These are phyloP conservation scores for Trifolium dubium DNA, from an alignment of 306 rosid genomes.

Conservation along the genomic window DNA sequence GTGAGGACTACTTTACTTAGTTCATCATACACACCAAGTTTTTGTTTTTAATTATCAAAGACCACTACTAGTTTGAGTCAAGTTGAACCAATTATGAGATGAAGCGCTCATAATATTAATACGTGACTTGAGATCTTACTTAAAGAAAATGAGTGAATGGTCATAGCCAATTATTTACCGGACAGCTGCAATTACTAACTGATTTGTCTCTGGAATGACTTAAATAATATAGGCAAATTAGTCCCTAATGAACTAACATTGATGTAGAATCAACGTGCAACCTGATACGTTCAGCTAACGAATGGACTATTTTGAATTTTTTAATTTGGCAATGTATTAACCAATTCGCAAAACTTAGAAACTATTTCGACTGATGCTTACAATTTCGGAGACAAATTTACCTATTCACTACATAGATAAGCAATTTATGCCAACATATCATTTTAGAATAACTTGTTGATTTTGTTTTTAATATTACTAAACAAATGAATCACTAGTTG, in stretches of 20 bases:
- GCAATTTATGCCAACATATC: background rate
- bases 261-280: no score
- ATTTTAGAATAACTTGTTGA: constrained; percentile 15
- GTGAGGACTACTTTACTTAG: background rate
- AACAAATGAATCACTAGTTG: constrained; percentile 31
- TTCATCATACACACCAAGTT: background rate
- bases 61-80: background rate
- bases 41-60: background rate
- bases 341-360: no score
- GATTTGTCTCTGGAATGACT: no score
- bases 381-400: background rate
- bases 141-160: no score
- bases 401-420: background rate
- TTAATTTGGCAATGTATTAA: no score
- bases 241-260: no score
- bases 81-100: background rate
- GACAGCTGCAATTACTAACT: no score
- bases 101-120: background rate
- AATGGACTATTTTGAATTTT: no score
- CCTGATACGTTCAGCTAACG: no score
- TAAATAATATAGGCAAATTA: no score
- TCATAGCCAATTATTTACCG: no score
- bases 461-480: background rate
- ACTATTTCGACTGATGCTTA: no score
- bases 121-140: background rate